These are phyloP conservation scores for Gentiana macrophylla DNA, from an alignment of 257 asterid species.

Conservation along the genomic window DNA sequence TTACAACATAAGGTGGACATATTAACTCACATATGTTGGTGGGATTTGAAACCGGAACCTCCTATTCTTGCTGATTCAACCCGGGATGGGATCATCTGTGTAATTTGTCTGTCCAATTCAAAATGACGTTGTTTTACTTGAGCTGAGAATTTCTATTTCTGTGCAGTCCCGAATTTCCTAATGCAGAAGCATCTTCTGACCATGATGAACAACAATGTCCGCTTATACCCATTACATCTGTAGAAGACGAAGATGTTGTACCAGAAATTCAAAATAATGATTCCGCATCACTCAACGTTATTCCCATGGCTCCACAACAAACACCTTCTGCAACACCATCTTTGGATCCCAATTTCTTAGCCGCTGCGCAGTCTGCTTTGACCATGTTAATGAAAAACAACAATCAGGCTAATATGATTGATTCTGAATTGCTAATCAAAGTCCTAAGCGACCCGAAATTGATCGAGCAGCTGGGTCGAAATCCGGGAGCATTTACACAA, in stretches of 20 bases:
- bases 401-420: slow-evolving; percentile 47
- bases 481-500: slow-evolving; percentile 26
- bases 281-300: background rate
- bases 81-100: no score
- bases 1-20: no score
- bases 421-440: slow-evolving; percentile 50
- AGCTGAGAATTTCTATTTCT: slow-evolving; percentile 1
- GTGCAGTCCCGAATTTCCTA: slow-evolving; percentile 49
- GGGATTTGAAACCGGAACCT: no score
- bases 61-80: no score
- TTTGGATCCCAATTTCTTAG: slow-evolving; percentile 36
- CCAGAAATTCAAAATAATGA: slow-evolving; percentile 6
- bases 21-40: no score
- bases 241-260: slow-evolving; percentile 79
- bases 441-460: slow-evolving; percentile 62
- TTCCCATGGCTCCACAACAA: slow-evolving; percentile 20
- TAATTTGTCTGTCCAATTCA: no score
- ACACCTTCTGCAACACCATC: slow-evolving; percentile 20
- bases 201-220: slow-evolving; percentile 28
- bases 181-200: slow-evolving; percentile 20
- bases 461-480: slow-evolving; percentile 53
- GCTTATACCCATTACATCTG: slow-evolving; percentile 64
- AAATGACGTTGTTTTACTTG: no score
- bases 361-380: slow-evolving; percentile 57
- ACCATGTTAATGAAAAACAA: slow-evolving; percentile 26